phyloP scores from a whole-genome alignment of 2,329 filamentous ascomycete genomes.

The Exophiala sp. region DNA sequence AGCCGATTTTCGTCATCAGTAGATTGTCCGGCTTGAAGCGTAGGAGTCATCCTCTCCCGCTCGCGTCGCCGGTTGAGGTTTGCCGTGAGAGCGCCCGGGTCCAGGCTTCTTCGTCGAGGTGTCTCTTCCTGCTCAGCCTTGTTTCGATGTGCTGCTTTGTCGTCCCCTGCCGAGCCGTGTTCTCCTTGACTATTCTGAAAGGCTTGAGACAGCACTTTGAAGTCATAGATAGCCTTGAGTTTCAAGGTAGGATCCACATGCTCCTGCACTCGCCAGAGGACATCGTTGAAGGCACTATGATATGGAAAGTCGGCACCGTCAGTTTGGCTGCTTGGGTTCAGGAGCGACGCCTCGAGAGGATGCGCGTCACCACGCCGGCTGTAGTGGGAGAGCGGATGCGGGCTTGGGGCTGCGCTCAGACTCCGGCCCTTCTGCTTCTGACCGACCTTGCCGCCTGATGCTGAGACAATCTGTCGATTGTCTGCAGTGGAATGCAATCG shows the following conservation, averaged over 20 bases:
- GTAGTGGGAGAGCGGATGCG: neutral
- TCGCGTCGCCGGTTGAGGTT: conserved; percentile 8
- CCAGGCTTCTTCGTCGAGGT: conserved; percentile 23
- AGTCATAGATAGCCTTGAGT: conserved; percentile 72
- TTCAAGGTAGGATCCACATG: conserved; percentile 85
- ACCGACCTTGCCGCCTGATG: neutral
- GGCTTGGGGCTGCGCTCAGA: conserved; percentile 10
- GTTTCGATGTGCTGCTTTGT: neutral
- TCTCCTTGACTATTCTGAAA: conserved; percentile 7
- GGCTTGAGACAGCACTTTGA: conserved; percentile 74
- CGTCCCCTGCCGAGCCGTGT: neutral
- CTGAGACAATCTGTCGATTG: neutral
- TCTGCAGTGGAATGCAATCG: conserved; percentile 27
- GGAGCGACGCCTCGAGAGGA: conserved; percentile 1
- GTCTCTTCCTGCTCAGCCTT: neutral
- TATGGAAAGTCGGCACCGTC: conserved; percentile 11
- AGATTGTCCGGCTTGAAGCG: neutral
- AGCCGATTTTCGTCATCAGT: conserved; percentile 13
- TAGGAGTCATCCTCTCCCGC: conserved; percentile 10
- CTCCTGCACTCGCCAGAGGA: conserved; percentile 80
- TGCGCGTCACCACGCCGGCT: neutral
- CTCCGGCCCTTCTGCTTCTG: conserved; percentile 9
- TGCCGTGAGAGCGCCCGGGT: conserved; percentile 11
- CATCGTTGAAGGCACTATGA: conserved; percentile 34
- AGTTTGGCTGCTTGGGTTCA: neutral